Base-by-base conservation (phyloP, 2,329 filamentous ascomycete genomes). In the Diaporthe australafricana region DNA sequence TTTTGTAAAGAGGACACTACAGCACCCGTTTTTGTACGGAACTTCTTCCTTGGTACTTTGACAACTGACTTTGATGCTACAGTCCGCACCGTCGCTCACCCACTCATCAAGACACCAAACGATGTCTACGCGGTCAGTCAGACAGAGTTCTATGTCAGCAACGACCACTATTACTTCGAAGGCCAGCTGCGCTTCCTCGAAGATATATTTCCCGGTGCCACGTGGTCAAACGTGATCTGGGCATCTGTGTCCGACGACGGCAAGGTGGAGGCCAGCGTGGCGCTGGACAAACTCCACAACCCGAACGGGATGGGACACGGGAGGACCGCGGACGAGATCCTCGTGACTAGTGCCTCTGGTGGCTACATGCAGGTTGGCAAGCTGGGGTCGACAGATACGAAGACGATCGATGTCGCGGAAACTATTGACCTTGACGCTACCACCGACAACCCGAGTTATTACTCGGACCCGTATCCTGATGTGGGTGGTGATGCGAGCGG, bases 401-500 rank as follows among this genome's bases (percentile, higher is more conserved):
- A 69, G 53, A 80, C 78, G 5, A 79, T 89, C 69, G 78, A 78
- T 1, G 69, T 90, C 7, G 74, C 78, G 11, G 84, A 87, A 3
- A 77, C 79, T 0, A 73, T 90, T 20, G 72, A 80, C 1, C 72
- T 89, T 3, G 84, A 87, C 45, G 81, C 82, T 1, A 75, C 82
- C 3, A 79, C 87, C 16, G 89, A 92, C 75, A 92, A 92, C 72
- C 89, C 89, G 0, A 85, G 78, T 75, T 91, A 87, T 78, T 92
- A 88, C 75, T 70, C 77, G 0, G 90, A 92, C 66, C 84, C 87
- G 0, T 90, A 86, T 55, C 80, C 83, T 1, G 81, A 80, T 0
- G 73, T 74, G 0, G 79, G 75, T 0, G 79, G 80, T 25, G 86
- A 90, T 71, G 84, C 84, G 20, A 90, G 88, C 69, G 89, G 89